Evolutionary conservation across 768 basidiomycete species (phyloP).

Genomic region (Leucocoprinus leucothites): DNA sequence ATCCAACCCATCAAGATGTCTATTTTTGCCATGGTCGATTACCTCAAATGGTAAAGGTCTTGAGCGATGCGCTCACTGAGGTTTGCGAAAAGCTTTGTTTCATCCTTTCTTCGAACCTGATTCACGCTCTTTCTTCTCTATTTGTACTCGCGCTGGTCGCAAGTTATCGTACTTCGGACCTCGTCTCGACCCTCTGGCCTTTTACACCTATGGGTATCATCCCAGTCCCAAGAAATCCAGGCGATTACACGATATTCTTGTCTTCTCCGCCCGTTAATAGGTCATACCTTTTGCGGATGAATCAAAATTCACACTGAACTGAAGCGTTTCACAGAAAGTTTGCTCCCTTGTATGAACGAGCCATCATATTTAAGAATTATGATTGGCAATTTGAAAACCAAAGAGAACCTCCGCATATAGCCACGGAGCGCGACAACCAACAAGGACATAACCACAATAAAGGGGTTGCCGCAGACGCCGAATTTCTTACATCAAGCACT

Average conservation of each 20-base stretch:
- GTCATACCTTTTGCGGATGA: neutral
- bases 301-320: neutral
- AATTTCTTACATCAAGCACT: constrained; percentile 28
- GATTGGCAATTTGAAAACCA: neutral
- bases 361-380: neutral
- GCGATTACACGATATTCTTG: neutral
- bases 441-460: constrained; percentile 10
- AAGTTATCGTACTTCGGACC: neutral
- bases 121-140: neutral
- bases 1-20: neutral
- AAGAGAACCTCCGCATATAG: neutral
- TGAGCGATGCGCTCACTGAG: too few species aligned
- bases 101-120: neutral
- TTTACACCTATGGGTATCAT: constrained; percentile 5
- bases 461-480: constrained; percentile 27
- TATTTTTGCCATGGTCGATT: neutral
- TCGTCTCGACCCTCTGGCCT: neutral
- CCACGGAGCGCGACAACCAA: constrained; percentile 9
- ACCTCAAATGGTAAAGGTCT: neutral
- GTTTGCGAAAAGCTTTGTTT: neutral
- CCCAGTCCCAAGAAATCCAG: neutral
- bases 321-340: neutral
- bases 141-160: constrained; percentile 5
- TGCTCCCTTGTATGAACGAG: neutral
- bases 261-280: constrained; percentile 3